Evolutionary conservation across 1,284 basidiomycete species (phyloP).

Genomic region (Heterobasidion parviporum): DNA sequence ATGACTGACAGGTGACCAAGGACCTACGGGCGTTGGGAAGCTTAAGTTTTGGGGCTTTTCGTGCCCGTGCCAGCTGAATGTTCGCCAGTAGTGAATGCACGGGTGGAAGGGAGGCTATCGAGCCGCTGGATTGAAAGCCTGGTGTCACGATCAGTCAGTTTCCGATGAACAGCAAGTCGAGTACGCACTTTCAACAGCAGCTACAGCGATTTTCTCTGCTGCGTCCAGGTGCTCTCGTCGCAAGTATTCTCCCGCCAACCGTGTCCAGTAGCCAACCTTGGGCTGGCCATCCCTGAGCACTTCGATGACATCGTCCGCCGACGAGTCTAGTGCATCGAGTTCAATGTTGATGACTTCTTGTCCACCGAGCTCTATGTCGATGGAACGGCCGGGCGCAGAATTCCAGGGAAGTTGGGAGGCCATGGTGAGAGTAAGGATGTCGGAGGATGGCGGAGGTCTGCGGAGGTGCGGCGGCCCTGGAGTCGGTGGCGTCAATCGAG

Average conservation of each 20-base stretch:
- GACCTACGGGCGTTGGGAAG: slow-evolving; percentile 65
- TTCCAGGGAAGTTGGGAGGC: slow-evolving; percentile 11
- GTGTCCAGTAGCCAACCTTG: slow-evolving; percentile 66
- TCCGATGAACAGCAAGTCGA: neutral
- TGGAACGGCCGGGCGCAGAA: slow-evolving; percentile 20
- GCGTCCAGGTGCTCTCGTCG: slow-evolving; percentile 55
- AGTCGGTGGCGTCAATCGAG: too few relatives aligned
- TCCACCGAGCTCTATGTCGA: slow-evolving; percentile 61
- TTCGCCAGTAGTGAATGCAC: slow-evolving; percentile 79
- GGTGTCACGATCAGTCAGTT: neutral
- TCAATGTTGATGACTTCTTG: slow-evolving; percentile 78
- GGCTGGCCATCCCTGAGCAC: slow-evolving; percentile 63
- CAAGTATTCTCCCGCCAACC: slow-evolving; percentile 74
- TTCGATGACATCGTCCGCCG: slow-evolving; percentile 65
- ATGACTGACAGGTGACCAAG: slow-evolving; percentile 3
- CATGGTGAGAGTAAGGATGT: neutral
- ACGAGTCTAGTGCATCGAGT: slow-evolving; percentile 68
- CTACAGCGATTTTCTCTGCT: slow-evolving; percentile 59
- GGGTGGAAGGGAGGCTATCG: slow-evolving; percentile 42
- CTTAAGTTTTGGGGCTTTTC: slow-evolving; percentile 74
- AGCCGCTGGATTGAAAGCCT: slow-evolving; percentile 51
- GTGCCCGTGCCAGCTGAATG: slow-evolving; percentile 70
- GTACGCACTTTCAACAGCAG: slow-evolving; percentile 55
- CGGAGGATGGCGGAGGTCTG: neutral
- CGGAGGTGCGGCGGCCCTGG: too few relatives aligned